Evolutionary conservation across 441 rosid species (phyloP).

Genomic region (Populus hybrid): DNA sequence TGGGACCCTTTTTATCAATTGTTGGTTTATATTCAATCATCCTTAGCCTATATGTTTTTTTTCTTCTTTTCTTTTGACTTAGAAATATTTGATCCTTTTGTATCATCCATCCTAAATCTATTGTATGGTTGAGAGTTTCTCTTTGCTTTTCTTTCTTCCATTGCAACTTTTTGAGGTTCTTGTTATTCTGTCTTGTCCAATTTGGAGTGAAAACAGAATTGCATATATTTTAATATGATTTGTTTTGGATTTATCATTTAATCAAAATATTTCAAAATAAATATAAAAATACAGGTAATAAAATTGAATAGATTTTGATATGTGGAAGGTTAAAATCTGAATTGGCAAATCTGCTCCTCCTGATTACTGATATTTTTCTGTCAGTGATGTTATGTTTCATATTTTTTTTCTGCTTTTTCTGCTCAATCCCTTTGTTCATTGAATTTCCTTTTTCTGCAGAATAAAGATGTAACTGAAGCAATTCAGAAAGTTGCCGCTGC

Average conservation of each 20-base stretch:
- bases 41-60: not conserved
- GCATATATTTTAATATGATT: not conserved
- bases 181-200: not conserved
- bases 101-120: not conserved
- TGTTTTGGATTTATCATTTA: too few relatives aligned
- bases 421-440: not conserved
- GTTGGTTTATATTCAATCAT: not conserved
- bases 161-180: not conserved
- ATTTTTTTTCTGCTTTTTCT: not conserved
- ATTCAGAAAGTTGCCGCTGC: conserved; percentile 94
- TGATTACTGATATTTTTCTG: not conserved
- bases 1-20: not conserved
- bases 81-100: not conserved
- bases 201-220: not conserved
- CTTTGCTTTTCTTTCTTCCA: not conserved
- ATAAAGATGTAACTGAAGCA: conserved; percentile 88
- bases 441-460: conserved; percentile 45
- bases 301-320: not conserved
- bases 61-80: not conserved
- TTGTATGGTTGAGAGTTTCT: not conserved
- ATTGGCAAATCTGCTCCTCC: not conserved
- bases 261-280: too few relatives aligned
- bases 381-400: not conserved
- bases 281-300: not conserved
- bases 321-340: not conserved